A percentile compares a stretch with the other conserved stretches of the same genome.
phyloP scores from a whole-genome alignment of 78 protist genomes.

The Dictyostelium citrinum region DNA sequence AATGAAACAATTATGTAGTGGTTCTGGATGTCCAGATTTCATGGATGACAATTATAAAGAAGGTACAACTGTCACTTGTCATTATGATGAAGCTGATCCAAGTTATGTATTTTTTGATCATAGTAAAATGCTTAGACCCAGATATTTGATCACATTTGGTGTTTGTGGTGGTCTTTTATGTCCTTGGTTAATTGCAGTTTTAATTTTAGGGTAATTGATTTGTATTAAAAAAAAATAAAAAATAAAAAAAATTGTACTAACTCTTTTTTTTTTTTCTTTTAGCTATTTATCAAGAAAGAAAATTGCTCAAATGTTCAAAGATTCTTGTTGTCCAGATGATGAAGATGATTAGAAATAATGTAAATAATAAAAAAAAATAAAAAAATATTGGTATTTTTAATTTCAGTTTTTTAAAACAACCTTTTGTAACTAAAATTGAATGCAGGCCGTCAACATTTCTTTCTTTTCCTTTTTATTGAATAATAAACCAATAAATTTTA shows the following conservation, averaged over 20 bases:
- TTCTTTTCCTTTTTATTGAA: too few relatives aligned
- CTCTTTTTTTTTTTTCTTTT: not conserved
- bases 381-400: too few relatives aligned
- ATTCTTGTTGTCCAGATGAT: not conserved
- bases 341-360: not conserved
- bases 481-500: too few relatives aligned
- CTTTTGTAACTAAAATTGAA: too few relatives aligned
- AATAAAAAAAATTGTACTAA: not conserved
- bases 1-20: constrained; percentile 27
- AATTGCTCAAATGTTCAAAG: not conserved
- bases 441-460: too few relatives aligned
- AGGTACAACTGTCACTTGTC: not conserved
- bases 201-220: not conserved
- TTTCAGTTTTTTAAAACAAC: too few relatives aligned
- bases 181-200: constrained; percentile 45
- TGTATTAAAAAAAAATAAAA: not conserved
- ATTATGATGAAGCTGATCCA: constrained; percentile 37
- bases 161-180: constrained; percentile 61
- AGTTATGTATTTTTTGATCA: constrained; percentile 39
- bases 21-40: constrained; percentile 6
- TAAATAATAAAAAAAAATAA: too few relatives aligned
- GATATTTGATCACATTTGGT: constrained; percentile 36
- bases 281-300: not conserved
- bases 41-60: constrained; percentile 20
- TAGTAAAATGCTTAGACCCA: constrained; percentile 7